A percentile compares a stretch with the other conserved stretches of the same genome.
phyloP scores from a whole-genome alignment of 805 yeast species.

The Wickerhamomyces rabaulensis region DNA sequence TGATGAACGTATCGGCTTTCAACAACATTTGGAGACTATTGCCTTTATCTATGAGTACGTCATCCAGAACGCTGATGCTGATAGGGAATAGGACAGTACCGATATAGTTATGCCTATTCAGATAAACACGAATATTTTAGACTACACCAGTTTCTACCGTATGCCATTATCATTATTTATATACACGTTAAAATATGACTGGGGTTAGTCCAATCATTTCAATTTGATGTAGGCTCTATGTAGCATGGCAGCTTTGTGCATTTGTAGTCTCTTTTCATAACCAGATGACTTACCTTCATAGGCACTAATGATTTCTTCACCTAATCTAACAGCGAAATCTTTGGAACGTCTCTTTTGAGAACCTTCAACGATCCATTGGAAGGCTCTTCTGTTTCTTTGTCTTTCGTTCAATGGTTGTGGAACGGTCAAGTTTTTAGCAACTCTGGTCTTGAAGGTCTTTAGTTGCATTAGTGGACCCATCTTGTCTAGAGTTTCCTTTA shows the following conservation, averaged over 20 bases:
- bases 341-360: conserved; percentile 72
- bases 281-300: conserved; percentile 75
- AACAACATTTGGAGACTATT: conserved; percentile 51
- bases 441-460: conserved; percentile 73
- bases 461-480: conserved; percentile 82
- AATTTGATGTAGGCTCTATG: conserved; percentile 75
- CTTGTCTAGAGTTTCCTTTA: conserved; percentile 69
- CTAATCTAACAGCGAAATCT: conserved; percentile 81
- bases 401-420: conserved; percentile 81
- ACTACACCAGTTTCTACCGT: not conserved
- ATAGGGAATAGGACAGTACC: not conserved
- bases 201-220: conserved; percentile 18
- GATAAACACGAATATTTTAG: too few species aligned
- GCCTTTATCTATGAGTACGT: conserved; percentile 50
- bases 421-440: conserved; percentile 74
- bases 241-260: conserved; percentile 83
- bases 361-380: conserved; percentile 86
- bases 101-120: too few species aligned
- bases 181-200: not conserved
- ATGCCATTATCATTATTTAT: not conserved
- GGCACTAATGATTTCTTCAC: conserved; percentile 82
- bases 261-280: conserved; percentile 73
- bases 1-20: conserved; percentile 50
- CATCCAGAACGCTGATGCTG: conserved; percentile 9
- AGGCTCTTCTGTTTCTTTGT: conserved; percentile 83